phyloP scores from a whole-genome alignment of 2,329 filamentous ascomycete species.

The Claviceps sp. region DNA sequence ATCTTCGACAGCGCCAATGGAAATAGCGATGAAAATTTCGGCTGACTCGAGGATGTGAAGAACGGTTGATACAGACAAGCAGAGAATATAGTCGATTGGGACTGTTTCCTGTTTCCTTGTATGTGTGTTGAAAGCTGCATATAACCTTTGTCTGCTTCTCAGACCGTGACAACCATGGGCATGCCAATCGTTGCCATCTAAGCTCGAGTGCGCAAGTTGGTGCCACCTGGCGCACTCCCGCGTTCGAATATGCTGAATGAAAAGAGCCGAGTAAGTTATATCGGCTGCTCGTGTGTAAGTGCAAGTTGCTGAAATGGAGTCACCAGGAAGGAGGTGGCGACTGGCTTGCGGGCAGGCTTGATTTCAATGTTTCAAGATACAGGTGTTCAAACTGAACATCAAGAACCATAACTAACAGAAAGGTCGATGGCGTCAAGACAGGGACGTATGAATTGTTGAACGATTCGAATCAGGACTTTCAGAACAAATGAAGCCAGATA shows the following conservation, averaged over 20 bases:
- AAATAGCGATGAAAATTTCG: neutral
- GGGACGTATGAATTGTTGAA: no score
- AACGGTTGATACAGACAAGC: neutral
- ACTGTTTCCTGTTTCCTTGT: neutral
- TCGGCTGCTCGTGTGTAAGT: neutral
- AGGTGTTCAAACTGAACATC: neutral
- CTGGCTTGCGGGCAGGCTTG: neutral
- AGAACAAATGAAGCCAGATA: neutral
- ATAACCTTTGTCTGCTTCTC: neutral
- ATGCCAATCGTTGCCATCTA: neutral
- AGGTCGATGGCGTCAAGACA: neutral
- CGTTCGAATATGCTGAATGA: neutral
- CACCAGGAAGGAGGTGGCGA: neutral
- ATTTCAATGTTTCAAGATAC: neutral
- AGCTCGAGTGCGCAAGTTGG: neutral
- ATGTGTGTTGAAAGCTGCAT: neutral
- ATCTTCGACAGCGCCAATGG: conserved; percentile 3
- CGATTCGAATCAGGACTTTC: neutral
- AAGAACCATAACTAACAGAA: neutral
- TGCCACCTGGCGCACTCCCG: neutral
- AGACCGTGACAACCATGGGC: neutral
- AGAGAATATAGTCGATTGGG: neutral
- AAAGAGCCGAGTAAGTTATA: neutral
- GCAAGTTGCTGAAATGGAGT: neutral
- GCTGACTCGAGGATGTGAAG: neutral